Conservation (phyloP, 2,329 filamentous ascomycete species). For the Fusarium gaditjirri region DNA sequence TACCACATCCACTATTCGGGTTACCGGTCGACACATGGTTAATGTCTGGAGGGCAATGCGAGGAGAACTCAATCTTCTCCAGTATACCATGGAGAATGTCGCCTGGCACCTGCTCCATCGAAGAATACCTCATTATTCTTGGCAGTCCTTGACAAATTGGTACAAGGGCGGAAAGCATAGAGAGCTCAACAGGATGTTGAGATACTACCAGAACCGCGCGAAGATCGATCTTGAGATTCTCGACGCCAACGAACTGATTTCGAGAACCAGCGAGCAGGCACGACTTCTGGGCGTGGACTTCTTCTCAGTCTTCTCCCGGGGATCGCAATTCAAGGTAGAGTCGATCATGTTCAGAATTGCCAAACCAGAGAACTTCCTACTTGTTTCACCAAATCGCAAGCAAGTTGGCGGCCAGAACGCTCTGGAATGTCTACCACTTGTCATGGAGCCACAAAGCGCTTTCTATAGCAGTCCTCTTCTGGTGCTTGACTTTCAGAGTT, state of each 20-base stretch:
- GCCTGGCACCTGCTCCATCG: conserved; percentile 89
- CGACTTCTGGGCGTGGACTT: conserved; percentile 94
- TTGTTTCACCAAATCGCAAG: conserved; percentile 88
- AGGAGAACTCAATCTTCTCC: conserved; percentile 87
- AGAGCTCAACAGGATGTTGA: conserved; percentile 78
- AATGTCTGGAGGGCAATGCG: conserved; percentile 98
- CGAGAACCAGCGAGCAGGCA: conserved; percentile 93
- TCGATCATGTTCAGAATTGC: conserved; percentile 99
- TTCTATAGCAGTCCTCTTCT: conserved; percentile 92
- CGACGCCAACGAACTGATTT: conserved; percentile 87
- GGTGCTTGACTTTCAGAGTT: conserved; percentile 93
- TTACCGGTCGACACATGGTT: conserved; percentile 96
- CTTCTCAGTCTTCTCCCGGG: conserved; percentile 93
- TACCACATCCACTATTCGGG: conserved; percentile 87
- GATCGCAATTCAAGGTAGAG: conserved; percentile 98
- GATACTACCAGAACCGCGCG: conserved; percentile 80
- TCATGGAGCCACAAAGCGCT: conserved; percentile 96
- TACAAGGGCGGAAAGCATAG: conserved; percentile 75
- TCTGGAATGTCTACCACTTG: conserved; percentile 90
- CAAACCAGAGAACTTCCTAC: conserved; percentile 92
- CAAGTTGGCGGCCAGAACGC: conserved; percentile 96
- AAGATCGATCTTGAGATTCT: conserved; percentile 90
- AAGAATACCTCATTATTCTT: conserved; percentile 88
- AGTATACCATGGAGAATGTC: conserved; percentile 97
- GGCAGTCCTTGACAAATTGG: conserved; percentile 83